phyloP scores from a whole-genome alignment of 2,329 filamentous ascomycete species.

The Aspergillus latus region DNA sequence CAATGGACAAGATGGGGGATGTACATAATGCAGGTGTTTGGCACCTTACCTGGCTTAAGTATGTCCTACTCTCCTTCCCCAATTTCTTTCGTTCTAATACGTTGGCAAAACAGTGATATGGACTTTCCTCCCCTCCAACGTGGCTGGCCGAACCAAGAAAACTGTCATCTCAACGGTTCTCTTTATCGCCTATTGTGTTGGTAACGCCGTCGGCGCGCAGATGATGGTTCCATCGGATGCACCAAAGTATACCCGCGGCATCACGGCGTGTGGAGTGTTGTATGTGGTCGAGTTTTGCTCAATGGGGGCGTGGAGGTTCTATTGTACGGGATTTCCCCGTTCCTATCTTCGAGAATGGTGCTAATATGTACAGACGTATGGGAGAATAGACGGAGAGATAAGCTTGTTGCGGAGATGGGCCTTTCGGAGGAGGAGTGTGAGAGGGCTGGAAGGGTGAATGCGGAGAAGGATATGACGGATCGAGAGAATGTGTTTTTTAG shows the following conservation, averaged over 20 bases:
- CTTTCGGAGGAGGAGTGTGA: not conserved
- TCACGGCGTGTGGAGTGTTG: not conserved
- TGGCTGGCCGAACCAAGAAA: conserved; percentile 5
- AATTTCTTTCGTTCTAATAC: not conserved
- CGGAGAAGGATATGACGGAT: conserved; percentile 1
- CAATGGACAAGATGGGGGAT: conserved; percentile 4
- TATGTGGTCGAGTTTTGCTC: not conserved
- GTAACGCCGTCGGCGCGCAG: conserved; percentile 5
- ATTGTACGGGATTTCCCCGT: not conserved
- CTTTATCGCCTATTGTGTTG: conserved; percentile 2
- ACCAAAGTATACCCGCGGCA: not conserved
- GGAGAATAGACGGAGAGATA: conserved; percentile 2
- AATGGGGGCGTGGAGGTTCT: not conserved
- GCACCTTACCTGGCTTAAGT: not conserved
- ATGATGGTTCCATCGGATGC: not conserved
- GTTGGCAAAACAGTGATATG: not conserved
- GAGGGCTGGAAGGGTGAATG: not conserved
- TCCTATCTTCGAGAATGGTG: not conserved
- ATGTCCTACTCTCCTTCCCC: not conserved
- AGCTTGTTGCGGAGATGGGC: not conserved
- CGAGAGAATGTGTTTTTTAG: conserved; percentile 3
- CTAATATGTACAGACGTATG: not conserved
- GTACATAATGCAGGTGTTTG: conserved; percentile 4
- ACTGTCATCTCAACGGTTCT: not conserved
- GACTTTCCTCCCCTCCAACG: conserved; percentile 1